Evolutionary conservation across 2,329 filamentous ascomycete genomes (phyloP).

Genomic region (Cryphonectria parasitica): DNA sequence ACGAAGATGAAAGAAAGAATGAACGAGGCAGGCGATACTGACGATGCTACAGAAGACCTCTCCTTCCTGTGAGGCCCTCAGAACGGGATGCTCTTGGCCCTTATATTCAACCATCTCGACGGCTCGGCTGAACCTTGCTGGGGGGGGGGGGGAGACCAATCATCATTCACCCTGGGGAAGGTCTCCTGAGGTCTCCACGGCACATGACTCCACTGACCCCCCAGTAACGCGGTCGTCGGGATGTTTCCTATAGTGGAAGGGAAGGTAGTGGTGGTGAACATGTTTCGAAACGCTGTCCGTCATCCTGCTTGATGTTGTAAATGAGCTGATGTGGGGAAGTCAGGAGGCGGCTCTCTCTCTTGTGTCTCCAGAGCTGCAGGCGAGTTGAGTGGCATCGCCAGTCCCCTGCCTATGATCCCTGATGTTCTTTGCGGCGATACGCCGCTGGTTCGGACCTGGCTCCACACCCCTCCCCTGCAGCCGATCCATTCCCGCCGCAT

Average conservation of each 20-base stretch:
- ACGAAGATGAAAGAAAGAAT: conserved; percentile 10
- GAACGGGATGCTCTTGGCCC: neutral
- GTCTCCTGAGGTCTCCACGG: conserved; percentile 1
- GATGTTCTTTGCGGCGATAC: conserved; percentile 21
- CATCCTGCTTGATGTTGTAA: conserved; percentile 23
- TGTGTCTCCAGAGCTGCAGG: neutral
- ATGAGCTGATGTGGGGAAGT: conserved; percentile 23
- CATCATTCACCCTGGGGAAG: neutral
- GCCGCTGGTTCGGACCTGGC: conserved; percentile 19
- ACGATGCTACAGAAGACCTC: conserved; percentile 11
- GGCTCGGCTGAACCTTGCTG: neutral
- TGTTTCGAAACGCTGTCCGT: conserved; percentile 26
- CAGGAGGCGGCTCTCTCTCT: conserved; percentile 12
- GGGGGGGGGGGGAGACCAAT: neutral
- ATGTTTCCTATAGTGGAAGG: neutral
- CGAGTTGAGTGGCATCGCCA: conserved; percentile 8
- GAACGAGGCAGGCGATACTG: conserved; percentile 18
- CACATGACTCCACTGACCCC: neutral
- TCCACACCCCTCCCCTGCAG: conserved; percentile 18
- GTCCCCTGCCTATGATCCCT: conserved; percentile 21
- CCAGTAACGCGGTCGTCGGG: neutral
- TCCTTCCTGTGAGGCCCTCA: neutral
- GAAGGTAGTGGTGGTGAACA: conserved; percentile 11
- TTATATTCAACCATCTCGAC: conserved; percentile 9
- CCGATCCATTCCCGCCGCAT: conserved; percentile 16